These are phyloP conservation scores for Papilionanthe hybrid DNA, from an alignment of 116 monocot species.

Conservation along the genomic window DNA sequence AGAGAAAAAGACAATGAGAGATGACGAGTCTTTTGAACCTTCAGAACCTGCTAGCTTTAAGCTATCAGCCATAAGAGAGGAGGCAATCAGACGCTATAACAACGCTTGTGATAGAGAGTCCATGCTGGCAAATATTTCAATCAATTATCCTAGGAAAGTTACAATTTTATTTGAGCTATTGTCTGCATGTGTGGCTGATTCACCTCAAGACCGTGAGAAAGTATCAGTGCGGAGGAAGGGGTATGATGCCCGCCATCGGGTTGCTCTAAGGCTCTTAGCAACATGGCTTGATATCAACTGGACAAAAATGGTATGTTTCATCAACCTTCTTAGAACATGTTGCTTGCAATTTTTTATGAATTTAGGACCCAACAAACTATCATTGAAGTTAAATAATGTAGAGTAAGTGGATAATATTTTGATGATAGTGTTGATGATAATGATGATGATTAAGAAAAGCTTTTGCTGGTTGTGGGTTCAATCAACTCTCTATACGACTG, in stretches of 20 bases:
- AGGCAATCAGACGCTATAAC: slow-evolving; percentile 9
- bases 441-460: background rate
- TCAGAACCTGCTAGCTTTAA: slow-evolving; percentile 17
- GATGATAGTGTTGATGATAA: background rate
- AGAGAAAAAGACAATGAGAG: slow-evolving; percentile 10
- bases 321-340: background rate
- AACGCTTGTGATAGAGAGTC: slow-evolving; percentile 13
- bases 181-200: slow-evolving; percentile 95
- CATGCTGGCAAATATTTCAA: slow-evolving; percentile 12
- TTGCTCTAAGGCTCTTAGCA: slow-evolving; percentile 65
- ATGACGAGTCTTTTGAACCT: slow-evolving; percentile 11
- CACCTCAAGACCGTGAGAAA: slow-evolving; percentile 40
- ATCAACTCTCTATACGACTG: background rate
- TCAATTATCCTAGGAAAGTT: slow-evolving; percentile 51
- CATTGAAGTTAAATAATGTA: background rate
- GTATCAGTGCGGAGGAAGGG: slow-evolving; percentile 49
- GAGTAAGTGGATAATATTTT: background rate
- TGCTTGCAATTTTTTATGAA: background rate
- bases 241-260: slow-evolving; percentile 94
- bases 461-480: background rate
- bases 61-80: slow-evolving; percentile 20
- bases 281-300: slow-evolving; percentile 88
- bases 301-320: slow-evolving; percentile 72
- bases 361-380: background rate
- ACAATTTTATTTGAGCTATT: slow-evolving; percentile 74